These are phyloP conservation scores for Olyra latifolia DNA, from an alignment of 176 grass and related monocot species.

Conservation along the genomic window DNA sequence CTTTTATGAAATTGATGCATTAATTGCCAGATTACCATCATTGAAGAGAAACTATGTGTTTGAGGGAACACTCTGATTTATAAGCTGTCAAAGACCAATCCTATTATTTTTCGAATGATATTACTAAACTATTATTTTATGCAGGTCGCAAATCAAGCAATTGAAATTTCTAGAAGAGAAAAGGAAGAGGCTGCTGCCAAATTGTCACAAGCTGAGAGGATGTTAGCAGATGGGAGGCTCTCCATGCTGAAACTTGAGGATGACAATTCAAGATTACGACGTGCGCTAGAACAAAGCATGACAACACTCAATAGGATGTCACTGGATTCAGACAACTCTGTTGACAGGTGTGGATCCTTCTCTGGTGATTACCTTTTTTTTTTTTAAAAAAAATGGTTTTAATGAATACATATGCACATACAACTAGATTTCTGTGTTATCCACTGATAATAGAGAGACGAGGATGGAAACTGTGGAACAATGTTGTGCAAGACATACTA, in stretches of 20 bases:
- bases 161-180: slow-evolving; percentile 71
- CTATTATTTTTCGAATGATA: background rate
- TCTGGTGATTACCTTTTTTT: background rate
- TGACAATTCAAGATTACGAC: slow-evolving; percentile 88
- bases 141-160: slow-evolving; percentile 73
- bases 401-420: background rate
- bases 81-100: background rate
- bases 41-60: background rate
- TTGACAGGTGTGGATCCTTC: slow-evolving; percentile 63
- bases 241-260: slow-evolving; percentile 96
- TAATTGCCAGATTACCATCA: background rate
- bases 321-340: slow-evolving; percentile 94
- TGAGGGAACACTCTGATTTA: slow-evolving; percentile 10
- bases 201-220: slow-evolving; percentile 69
- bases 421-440: slow-evolving; percentile 17
- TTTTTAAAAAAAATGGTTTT: background rate
- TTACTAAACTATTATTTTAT: slow-evolving; percentile 23
- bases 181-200: slow-evolving; percentile 64
- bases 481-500: background rate
- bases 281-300: slow-evolving; percentile 88
- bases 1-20: slow-evolving; percentile 31
- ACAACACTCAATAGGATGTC: slow-evolving; percentile 92
- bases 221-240: slow-evolving; percentile 72
- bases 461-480: background rate
- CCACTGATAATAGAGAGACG: background rate